phyloP scores from a whole-genome alignment of 495 filamentous ascomycete species.

The Neurospora sp. region DNA sequence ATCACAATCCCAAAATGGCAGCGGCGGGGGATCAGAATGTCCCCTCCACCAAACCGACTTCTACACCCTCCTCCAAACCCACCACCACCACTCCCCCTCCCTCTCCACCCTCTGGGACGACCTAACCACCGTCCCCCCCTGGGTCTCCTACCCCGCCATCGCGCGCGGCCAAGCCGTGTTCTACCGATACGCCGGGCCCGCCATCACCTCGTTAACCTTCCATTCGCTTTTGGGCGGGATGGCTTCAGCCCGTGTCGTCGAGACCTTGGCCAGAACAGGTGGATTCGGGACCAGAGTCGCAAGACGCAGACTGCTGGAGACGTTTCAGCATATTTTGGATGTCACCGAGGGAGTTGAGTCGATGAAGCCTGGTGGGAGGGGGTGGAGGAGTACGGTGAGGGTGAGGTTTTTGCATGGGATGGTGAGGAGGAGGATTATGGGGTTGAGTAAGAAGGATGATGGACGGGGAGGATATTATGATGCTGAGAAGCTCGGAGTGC shows the following conservation, averaged over 20 bases:
- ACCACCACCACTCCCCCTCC: conserved; percentile 16
- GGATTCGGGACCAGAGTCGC: conserved; percentile 65
- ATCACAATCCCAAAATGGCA: not conserved
- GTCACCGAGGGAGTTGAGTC: conserved; percentile 54
- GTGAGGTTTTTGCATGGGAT: conserved; percentile 66
- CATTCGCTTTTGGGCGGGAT: conserved; percentile 57
- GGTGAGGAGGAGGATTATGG: conserved; percentile 42
- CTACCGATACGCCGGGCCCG: conserved; percentile 62
- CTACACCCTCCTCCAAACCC: conserved; percentile 47
- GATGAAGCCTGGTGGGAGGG: conserved; percentile 58
- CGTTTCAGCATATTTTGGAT: conserved; percentile 65
- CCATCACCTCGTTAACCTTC: conserved; percentile 50
- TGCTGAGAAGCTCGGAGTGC: conserved; percentile 47
- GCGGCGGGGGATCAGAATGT: too few relatives aligned
- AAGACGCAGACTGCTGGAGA: conserved; percentile 60
- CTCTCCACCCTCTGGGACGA: conserved; percentile 55
- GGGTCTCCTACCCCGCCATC: conserved; percentile 81
- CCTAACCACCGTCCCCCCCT: conserved; percentile 58
- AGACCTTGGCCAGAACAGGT: conserved; percentile 67
- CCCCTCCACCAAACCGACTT: conserved; percentile 37
- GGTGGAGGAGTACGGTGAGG: conserved; percentile 57
- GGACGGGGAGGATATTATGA: conserved; percentile 45
- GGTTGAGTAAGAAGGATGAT: not conserved
- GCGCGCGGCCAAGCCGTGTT: conserved; percentile 57
- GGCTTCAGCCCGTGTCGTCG: conserved; percentile 53